Base-by-base conservation (phyloP, 768 basidiomycete species). In the Psilocybe sp. region DNA sequence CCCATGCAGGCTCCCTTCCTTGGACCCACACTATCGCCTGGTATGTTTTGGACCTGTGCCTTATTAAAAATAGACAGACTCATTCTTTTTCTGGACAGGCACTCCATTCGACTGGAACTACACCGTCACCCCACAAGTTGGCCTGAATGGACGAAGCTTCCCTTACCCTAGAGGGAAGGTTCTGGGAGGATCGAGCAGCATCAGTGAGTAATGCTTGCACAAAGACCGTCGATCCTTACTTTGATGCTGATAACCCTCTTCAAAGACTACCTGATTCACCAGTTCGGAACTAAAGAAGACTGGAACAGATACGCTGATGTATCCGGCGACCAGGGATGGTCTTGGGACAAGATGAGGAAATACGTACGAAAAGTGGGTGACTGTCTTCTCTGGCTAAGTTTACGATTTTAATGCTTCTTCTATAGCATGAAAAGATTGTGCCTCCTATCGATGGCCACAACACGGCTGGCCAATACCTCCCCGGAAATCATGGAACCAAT, bases 321-420 rank as follows among this genome's bases (percentile, higher is more conserved):
- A n/a, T 65, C 70, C 8, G 65, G 64, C 5, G 71, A 75, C 52
- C 15, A 49, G 8, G 68, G 69, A 18, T 74, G 70, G 72, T 61
- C 58, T 7, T 75, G 74, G 74, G 51, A 64, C 18, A 61, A 59
- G 13, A 62, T 76, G 38, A 59, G 62, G 20, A 59, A 66, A 36
- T 73, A 69, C 51, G 61, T 66, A 44, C 50, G 55, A 38, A 67
- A 67, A 55, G 71, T 71, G 34, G 33, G 44, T 18, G 20, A 33
- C n/a, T 9, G n/a, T 12, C 11, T 44, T 19, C 13, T 33, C 5
- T 44, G 20, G 35, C 37, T 35, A 14, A 34, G 11, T 36, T 9
- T 41, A 13, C 1, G 20, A 34, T 9, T 13, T 34, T 5, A 18
- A 14, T 12, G 13, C n/a, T 18, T 18, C 15, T 35, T n/a, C 8